Base-by-base conservation (phyloP, 1,284 basidiomycete genomes). In the Leucoagaricus sp. region DNA sequence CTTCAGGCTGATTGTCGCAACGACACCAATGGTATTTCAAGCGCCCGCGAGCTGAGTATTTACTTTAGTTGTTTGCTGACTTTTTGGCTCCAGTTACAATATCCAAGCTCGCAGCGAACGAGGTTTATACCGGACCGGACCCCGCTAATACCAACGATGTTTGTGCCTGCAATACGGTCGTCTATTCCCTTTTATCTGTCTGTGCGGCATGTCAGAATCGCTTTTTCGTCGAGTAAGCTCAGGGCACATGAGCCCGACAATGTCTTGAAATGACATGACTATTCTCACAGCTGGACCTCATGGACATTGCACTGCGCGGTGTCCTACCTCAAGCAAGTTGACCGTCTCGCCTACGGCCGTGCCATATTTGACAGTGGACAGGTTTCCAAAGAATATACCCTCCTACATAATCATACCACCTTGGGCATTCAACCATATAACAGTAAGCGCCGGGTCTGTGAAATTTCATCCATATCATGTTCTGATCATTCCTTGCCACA, bases 131-230 rank as follows among this genome's bases (percentile, higher is more conserved):
- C 2, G 74, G 72, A 5, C 76, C 77, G 1, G 61, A 55, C 2
- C 45, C 61, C 21, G 53, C 58, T 0, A 51, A 64, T 33, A 67
- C 70, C 1, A 65, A 69, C 45, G 61, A 57, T 15, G 40, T 61
- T 15, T 77, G 75, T 60, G 58, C 65, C 54, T 74, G 76, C 60
- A 75, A 66, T 50, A 67, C 71, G 4, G 69, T 72, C 6, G 67
- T 67, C 31, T 77, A 77, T 60, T 73, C 70, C 7, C 53, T 72
- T 28, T 64, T 77, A 8, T 72, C 70, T 53, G 75, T 72, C 1
- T 77, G 76, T 57, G 72, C 67, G 45, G 67, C 65, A 21, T 75
- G 72, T 62, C 75, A 75, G 61, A 63, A 63, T 31, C 64, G 68
- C 34, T 47, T 40, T 33, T 57, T 36, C n/a, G 31, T 57, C 15